Evolutionary conservation across 768 basidiomycete species (phyloP), one percentile per base, ranked within the genome.

Genomic region (Phylloporus sp.): DNA sequence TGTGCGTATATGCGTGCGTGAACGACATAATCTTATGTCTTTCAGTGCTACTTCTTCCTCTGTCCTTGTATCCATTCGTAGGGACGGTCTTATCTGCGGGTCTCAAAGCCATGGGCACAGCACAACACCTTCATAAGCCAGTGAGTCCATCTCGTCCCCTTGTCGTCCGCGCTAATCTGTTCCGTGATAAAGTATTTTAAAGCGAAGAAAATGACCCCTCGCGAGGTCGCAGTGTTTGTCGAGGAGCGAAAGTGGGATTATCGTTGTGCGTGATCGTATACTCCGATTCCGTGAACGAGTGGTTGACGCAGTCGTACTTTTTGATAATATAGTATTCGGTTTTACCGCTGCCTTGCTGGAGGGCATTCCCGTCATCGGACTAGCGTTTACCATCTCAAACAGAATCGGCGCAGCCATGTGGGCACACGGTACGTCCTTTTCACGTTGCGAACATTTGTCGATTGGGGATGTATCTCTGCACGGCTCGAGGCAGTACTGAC

Each of bases 321-420:
- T 13, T 35, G 20, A 38, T 13, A 23, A 4, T 36, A 2, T 32
- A 91, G 90, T 76, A 0, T 96, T 96, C 58, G 93, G 93, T 5
- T 93, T 95, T 61, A 64, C 79, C 0, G 88, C 93, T 0, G 82
- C 90, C 0, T 68, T 95, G 6, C 70, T 93, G 3, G 93, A 96
- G 66, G 75, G 77, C 2, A 67, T 95, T 0, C 93, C 93, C 0
- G 76, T 96, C 48, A 58, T 91, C 4, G 93, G 93, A 0, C 68
- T 95, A 5, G 65, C 86, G 9, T 90, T 95, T 61, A 83, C 83
- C 2, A 72, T 95, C 15, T 92, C 90, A 0, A 94, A 95, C 61
- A 76, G 90, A 6, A 78, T 95, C 21, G 92, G 92, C 6, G 93
- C 90, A 3, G 91, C 91, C 1, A 95, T 96, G 93, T 96, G 91